A percentile compares a stretch with the other conserved stretches of the same genome.
Evolutionary conservation across 192 early-diverging fungal species (phyloP).

Genomic region (Chytriomyces sp.): DNA sequence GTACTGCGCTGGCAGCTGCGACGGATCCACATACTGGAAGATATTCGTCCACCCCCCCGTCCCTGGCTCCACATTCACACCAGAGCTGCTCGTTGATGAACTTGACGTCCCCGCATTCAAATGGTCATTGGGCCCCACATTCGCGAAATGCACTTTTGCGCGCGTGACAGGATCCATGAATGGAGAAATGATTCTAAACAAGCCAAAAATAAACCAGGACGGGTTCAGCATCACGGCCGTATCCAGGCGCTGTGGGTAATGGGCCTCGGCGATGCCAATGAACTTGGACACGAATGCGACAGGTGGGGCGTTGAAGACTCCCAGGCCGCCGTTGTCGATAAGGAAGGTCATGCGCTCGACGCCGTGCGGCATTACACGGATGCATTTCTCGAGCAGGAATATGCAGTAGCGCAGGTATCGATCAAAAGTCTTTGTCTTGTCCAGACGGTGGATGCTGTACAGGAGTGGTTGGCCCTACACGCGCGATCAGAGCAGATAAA

Average conservation of each 20-base stretch:
- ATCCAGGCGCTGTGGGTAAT: constrained; percentile 89
- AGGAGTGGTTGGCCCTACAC: constrained; percentile 13
- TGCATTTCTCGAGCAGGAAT: constrained; percentile 76
- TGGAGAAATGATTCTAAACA: constrained; percentile 77
- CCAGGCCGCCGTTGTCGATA: constrained; percentile 81
- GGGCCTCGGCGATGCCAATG: constrained; percentile 70
- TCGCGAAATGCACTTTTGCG: constrained; percentile 83
- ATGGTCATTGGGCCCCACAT: constrained; percentile 6
- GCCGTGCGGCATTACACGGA: constrained; percentile 69
- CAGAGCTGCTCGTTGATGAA: constrained; percentile 13
- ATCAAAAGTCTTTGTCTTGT: constrained; percentile 74
- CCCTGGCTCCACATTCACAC: constrained; percentile 45
- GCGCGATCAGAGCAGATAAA: constrained; percentile 50
- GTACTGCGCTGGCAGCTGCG: constrained; percentile 70
- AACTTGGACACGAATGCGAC: constrained; percentile 56
- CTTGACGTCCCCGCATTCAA: not conserved
- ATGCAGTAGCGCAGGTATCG: constrained; percentile 80
- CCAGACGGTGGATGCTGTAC: constrained; percentile 61
- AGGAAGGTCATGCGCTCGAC: constrained; percentile 80
- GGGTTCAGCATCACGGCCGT: constrained; percentile 71
- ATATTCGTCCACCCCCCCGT: constrained; percentile 55
- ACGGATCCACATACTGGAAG: constrained; percentile 51
- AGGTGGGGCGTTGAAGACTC: constrained; percentile 69
- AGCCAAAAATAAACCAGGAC: constrained; percentile 82
- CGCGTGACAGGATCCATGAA: constrained; percentile 92